Evolutionary conservation across 2,329 filamentous ascomycete species (phyloP).

Genomic region (Trichoderma sp.): DNA sequence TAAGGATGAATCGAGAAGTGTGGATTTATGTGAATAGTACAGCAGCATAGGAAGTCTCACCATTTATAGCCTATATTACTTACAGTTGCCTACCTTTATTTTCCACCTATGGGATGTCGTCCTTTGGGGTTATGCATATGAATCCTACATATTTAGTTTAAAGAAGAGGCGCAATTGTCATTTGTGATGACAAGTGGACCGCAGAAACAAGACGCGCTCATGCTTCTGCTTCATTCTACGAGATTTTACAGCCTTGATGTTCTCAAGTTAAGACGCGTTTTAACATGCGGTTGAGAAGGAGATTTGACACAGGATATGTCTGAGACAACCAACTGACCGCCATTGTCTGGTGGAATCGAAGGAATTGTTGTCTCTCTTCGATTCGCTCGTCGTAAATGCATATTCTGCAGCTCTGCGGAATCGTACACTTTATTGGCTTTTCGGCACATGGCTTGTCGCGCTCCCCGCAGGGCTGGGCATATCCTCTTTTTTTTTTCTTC

Average conservation of each 20-base stretch:
- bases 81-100: not conserved
- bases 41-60: not conserved
- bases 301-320: not conserved
- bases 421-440: not conserved
- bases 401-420: not conserved
- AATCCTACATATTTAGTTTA: not conserved
- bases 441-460: not conserved
- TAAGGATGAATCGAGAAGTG: not conserved
- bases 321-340: not conserved
- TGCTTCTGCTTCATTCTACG: not conserved
- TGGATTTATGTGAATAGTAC: not conserved
- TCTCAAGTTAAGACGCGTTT: not conserved
- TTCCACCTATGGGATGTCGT: not conserved
- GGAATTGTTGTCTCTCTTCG: not conserved
- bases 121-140: not conserved
- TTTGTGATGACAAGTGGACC: not conserved
- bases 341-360: not conserved
- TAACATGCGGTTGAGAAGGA: not conserved
- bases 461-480: not conserved
- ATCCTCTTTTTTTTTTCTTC: not conserved
- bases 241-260: not conserved
- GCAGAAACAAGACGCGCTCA: not conserved
- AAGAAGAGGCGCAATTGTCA: not conserved
- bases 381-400: not conserved
- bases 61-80: conserved; percentile 4